Conservation (phyloP, 1,284 basidiomycete genomes). For the Ustilago crameri region DNA sequence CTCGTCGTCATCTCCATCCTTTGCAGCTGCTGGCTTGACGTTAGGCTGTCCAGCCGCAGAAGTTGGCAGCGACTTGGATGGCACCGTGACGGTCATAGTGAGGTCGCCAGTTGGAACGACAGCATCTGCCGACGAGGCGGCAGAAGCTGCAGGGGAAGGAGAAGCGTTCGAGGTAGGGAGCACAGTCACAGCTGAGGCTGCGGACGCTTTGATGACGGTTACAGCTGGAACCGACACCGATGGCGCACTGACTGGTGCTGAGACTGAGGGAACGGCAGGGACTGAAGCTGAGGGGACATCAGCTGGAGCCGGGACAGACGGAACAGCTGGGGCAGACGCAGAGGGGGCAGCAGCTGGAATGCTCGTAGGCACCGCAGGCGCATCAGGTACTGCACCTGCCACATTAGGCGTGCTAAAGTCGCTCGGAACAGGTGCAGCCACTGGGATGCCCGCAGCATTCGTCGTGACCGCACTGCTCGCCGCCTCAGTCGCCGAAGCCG, state of each 20-base stretch:
- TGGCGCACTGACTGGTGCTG: conserved; percentile 2
- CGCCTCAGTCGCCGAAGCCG: not conserved
- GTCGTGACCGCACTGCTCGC: conserved; percentile 7
- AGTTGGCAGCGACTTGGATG: conserved; percentile 25
- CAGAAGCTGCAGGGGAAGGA: not conserved
- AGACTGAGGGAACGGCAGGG: conserved; percentile 16
- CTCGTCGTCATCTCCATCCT: conserved; percentile 6
- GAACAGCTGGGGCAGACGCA: conserved; percentile 4
- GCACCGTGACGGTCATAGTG: conserved; percentile 41
- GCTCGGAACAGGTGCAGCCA: conserved; percentile 30
- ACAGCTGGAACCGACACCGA: not conserved
- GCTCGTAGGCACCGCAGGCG: not conserved
- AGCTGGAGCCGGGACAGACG: conserved; percentile 4
- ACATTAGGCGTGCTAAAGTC: conserved; percentile 23
- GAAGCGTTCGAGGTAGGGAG: conserved; percentile 18
- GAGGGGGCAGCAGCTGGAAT: not conserved
- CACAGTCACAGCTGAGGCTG: conserved; percentile 19
- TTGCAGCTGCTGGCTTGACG: conserved; percentile 10
- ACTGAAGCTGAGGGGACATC: conserved; percentile 4
- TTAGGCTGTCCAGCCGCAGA: conserved; percentile 15
- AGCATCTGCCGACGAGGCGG: not conserved
- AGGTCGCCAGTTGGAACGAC: conserved; percentile 14
- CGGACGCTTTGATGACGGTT: conserved; percentile 18
- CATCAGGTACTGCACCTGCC: conserved; percentile 7
- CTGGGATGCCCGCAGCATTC: conserved; percentile 13